Percentiles rank a stretch among this genome's conserved stretches.
phyloP scores from a whole-genome alignment of 345 rosid genomes.

The Eutrema yunnanense region DNA sequence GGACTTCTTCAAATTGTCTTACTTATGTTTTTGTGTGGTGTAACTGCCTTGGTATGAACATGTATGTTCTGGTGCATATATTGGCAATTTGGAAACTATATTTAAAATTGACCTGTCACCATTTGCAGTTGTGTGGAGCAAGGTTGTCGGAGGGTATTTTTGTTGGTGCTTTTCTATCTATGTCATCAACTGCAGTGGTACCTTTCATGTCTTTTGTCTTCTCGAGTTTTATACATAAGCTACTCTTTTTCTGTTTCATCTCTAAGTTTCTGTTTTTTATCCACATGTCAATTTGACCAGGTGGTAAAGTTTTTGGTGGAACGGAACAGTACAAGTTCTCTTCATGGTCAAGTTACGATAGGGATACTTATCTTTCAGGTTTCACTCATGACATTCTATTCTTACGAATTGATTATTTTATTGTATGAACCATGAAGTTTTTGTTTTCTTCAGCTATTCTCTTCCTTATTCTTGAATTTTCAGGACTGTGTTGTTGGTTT shows the following conservation, averaged over 20 bases:
- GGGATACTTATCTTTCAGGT: slow-evolving; percentile 99
- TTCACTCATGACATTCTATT: slow-evolving; percentile 5
- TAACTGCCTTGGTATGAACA: slow-evolving; percentile 61
- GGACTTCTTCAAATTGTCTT: slow-evolving; percentile 83
- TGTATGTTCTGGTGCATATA: slow-evolving; percentile 11
- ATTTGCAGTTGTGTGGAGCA: slow-evolving; percentile 88
- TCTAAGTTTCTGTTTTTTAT: background rate
- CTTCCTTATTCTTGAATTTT: slow-evolving; percentile 22
- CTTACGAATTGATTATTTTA: background rate
- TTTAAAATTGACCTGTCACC: background rate
- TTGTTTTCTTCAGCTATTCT: slow-evolving; percentile 12
- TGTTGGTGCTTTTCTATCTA: slow-evolving; percentile 90
- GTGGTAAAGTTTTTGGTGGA: slow-evolving; percentile 94
- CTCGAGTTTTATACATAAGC: background rate
- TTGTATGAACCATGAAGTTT: background rate
- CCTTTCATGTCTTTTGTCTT: slow-evolving; percentile 29
- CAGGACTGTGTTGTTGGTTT: slow-evolving; percentile 98
- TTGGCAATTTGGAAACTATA: background rate
- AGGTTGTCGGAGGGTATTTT: slow-evolving; percentile 92
- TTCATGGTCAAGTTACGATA: slow-evolving; percentile 96
- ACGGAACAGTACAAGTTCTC: slow-evolving; percentile 60
- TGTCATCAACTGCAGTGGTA: slow-evolving; percentile 99
- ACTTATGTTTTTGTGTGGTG: slow-evolving; percentile 73
- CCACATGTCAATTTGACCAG: slow-evolving; percentile 37
- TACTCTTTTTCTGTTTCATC: background rate